Percentiles rank a stretch among this genome's conserved stretches.
These are phyloP conservation scores for Bidens hawaiensis DNA, from an alignment of 140 eudicot genomes.

Conservation along the genomic window DNA sequence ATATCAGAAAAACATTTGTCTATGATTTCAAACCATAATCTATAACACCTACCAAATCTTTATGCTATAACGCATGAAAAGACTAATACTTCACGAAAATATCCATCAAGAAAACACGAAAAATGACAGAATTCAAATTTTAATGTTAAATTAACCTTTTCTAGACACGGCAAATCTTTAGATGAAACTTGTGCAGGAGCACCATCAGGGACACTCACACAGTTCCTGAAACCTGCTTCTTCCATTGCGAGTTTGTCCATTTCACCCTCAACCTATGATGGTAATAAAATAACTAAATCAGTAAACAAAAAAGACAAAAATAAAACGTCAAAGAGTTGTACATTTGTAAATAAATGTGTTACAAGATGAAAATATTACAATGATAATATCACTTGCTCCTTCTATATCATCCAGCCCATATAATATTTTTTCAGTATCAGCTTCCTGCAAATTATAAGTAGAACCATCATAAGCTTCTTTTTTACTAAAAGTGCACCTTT, in stretches of 20 bases:
- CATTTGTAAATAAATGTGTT: slow-evolving; percentile 4
- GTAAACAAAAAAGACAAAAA: not conserved
- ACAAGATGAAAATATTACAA: slow-evolving; percentile 40
- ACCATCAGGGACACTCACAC: slow-evolving; percentile 98
- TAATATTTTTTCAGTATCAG: slow-evolving; percentile 67
- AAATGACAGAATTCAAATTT: not conserved
- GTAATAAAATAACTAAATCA: slow-evolving; percentile 4
- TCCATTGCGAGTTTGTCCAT: slow-evolving; percentile 98
- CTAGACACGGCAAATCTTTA: slow-evolving; percentile 62
- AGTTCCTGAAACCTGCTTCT: slow-evolving; percentile 84
- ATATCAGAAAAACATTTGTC: not conserved
- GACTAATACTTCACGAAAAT: not conserved
- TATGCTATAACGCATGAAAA: not conserved
- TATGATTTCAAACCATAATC: not conserved
- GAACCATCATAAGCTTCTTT: slow-evolving; percentile 6
- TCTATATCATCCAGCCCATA: slow-evolving; percentile 90
- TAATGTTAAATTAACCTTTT: slow-evolving; percentile 59
- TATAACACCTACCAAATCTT: not conserved
- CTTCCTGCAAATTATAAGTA: slow-evolving; percentile 51
- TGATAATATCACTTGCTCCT: slow-evolving; percentile 68
- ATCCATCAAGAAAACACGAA: not conserved
- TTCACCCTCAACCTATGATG: slow-evolving; percentile 90
- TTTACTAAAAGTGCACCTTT: slow-evolving; percentile 6
- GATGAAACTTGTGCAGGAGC: slow-evolving; percentile 77
- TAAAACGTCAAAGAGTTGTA: slow-evolving; percentile 7